A percentile compares a stretch with the other conserved stretches of the same genome.
phyloP scores from a whole-genome alignment of 164 flowering plant genomes.

The Annona squamosa region DNA sequence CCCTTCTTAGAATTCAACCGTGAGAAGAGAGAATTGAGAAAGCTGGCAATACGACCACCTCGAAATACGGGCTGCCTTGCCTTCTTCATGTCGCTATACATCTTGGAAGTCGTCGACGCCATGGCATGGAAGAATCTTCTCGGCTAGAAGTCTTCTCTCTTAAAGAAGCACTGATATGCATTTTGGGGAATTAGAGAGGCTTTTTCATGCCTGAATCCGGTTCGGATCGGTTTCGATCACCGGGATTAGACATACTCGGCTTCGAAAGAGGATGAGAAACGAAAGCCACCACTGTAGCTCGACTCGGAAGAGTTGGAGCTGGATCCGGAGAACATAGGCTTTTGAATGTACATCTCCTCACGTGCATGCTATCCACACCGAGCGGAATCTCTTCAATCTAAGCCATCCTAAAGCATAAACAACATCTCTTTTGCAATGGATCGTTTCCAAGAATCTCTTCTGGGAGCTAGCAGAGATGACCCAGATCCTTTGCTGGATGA shows the following conservation, averaged over 20 bases:
- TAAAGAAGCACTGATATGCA: neutral
- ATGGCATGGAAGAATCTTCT: neutral
- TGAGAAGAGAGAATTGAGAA: slow-evolving; percentile 69
- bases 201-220: neutral
- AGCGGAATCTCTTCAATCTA: slow-evolving; percentile 10
- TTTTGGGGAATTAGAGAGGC: neutral
- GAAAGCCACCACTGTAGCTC: slow-evolving; percentile 29
- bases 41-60: slow-evolving; percentile 61
- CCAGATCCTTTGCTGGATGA: slow-evolving; percentile 32
- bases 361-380: no score
- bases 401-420: neutral
- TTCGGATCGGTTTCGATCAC: slow-evolving; percentile 37
- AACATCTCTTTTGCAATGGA: neutral
- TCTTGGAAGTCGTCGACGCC: slow-evolving; percentile 34
- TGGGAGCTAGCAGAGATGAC: slow-evolving; percentile 25
- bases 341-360: neutral
- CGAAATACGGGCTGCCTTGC: slow-evolving; percentile 74
- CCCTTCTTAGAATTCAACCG: slow-evolving; percentile 18
- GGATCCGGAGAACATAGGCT: slow-evolving; percentile 26
- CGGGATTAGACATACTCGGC: neutral
- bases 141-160: slow-evolving; percentile 11
- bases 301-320: slow-evolving; percentile 67
- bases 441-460: neutral
- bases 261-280: slow-evolving; percentile 29
- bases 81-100: slow-evolving; percentile 75